Base-by-base conservation (phyloP, 345 rosid genomes). In the Salix arbutifolia region DNA sequence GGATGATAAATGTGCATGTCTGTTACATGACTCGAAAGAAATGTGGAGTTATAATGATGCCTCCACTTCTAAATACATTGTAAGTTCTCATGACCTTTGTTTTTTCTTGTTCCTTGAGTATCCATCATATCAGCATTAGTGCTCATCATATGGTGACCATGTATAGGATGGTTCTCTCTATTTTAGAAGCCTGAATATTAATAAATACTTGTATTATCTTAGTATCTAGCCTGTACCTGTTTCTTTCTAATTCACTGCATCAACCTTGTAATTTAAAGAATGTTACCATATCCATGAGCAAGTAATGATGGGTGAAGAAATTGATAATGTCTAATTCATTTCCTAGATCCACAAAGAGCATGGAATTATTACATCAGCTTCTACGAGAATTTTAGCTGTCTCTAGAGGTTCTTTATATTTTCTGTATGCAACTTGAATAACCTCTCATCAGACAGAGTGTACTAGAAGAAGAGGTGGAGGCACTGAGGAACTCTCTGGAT, bases 371-470 rank as follows among this genome's bases (percentile, higher is more conserved):
- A 7, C 23, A 69, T 69, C 9, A 18, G 46, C 52, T 69, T 23
- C 52, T 69, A 69, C 10, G n/a, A 38, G 52, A 38, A 60, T 38
- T 48, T 64, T 28, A 53, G 6, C 58, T 52, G 52, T 52, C 66
- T 17, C 14, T 67, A 30, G 69, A 50, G 60, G 42, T 64, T 1
- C 8, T 66, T 26, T 4, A 17, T 65, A 33, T 35, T 44, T 74
- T 44, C 28, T 67, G 52, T 65, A n/a, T 65, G 69, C 76, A 52
- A 70, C 69, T 53, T 58, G 77, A 91, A 74, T 89, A 90, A 94
- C 85, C 84, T 86, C 84, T 80, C 84, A 88, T 92, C 89, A 92
- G 99, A 94, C 97, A 96, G 99, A 90, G 88, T 89, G 90, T 93
- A 77, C 80, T 96, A 76, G 98, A 96, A 86, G 93, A 83, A 77